These are phyloP conservation scores for Metschnikowia similis DNA, from an alignment of 805 yeast genomes.

Conservation along the genomic window DNA sequence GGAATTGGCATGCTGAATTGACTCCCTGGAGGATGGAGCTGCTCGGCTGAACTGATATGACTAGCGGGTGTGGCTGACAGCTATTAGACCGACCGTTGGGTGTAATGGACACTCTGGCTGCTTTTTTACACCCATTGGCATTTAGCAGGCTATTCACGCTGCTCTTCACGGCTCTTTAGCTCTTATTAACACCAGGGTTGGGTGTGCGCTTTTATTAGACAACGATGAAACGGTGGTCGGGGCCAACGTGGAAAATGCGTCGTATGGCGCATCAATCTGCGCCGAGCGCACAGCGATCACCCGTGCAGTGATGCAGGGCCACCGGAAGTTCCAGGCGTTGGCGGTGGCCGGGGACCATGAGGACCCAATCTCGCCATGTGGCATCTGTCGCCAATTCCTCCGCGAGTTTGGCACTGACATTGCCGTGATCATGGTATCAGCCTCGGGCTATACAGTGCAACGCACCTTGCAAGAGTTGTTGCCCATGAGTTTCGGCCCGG, in stretches of 20 bases:
- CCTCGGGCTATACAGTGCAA: constrained; percentile 42
- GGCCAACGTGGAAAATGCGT: constrained; percentile 91
- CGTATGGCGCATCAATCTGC: constrained; percentile 59
- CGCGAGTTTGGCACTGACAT: constrained; percentile 67
- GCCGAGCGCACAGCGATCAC: constrained; percentile 38
- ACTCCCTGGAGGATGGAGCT: no score
- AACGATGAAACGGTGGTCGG: constrained; percentile 55
- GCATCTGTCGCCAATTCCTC: constrained; percentile 86
- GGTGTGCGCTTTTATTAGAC: constrained; percentile 62
- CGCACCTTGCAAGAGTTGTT: constrained; percentile 59
- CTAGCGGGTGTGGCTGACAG: no score
- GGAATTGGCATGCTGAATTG: no score
- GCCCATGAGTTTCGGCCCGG: constrained; percentile 88
- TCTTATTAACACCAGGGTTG: constrained; percentile 47
- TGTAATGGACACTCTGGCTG: no score
- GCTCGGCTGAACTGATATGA: no score
- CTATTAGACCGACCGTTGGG: no score
- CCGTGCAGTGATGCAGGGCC: constrained; percentile 36
- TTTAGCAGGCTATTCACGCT: no score
- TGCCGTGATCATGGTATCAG: constrained; percentile 67
- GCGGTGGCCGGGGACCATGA: constrained; percentile 62
- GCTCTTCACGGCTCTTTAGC: background rate
- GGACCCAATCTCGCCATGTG: constrained; percentile 79
- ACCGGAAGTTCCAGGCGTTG: constrained; percentile 48
- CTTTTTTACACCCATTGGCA: no score